These are phyloP conservation scores for Biscogniauxia sp. DNA, from an alignment of 2,329 filamentous ascomycete genomes.

Conservation along the genomic window DNA sequence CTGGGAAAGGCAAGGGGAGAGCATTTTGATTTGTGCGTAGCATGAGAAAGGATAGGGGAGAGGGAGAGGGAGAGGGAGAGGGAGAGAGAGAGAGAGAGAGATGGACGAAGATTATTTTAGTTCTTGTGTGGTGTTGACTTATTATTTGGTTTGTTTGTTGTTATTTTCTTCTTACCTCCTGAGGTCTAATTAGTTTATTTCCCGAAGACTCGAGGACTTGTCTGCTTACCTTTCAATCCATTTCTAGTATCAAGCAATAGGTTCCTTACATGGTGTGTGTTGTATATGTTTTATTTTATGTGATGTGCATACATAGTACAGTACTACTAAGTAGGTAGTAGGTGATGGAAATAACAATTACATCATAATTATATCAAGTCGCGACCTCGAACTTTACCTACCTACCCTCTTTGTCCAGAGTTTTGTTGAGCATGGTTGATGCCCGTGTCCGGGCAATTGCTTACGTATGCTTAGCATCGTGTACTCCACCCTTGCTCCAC, in stretches of 20 bases:
- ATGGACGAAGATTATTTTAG: slow-evolving; percentile 1
- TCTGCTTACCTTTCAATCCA: neutral
- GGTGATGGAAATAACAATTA: too few species aligned
- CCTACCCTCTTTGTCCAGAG: too few species aligned
- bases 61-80: too few species aligned
- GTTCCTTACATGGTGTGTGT: too few species aligned
- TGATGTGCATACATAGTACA: too few species aligned
- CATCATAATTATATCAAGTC: too few species aligned
- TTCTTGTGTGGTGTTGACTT: slow-evolving; percentile 6
- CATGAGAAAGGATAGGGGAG: neutral
- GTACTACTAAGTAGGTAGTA: too few species aligned
- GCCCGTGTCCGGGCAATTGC: neutral
- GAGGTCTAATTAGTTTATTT: neutral
- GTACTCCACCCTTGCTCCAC: neutral
- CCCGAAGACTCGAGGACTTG: neutral
- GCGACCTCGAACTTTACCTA: too few species aligned
- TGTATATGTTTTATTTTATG: too few species aligned
- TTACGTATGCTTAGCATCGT: neutral
- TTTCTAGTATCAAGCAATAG: too few species aligned
- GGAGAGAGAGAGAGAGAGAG: neutral
- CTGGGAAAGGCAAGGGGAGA: slow-evolving; percentile 27
- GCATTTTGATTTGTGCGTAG: slow-evolving; percentile 4
- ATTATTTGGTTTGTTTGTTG: slow-evolving; percentile 1
- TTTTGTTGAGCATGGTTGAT: too few species aligned
- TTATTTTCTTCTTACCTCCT: neutral